Evolutionary conservation across 2,329 filamentous ascomycete species (phyloP).

Genomic region (Fusarium goolgardi): DNA sequence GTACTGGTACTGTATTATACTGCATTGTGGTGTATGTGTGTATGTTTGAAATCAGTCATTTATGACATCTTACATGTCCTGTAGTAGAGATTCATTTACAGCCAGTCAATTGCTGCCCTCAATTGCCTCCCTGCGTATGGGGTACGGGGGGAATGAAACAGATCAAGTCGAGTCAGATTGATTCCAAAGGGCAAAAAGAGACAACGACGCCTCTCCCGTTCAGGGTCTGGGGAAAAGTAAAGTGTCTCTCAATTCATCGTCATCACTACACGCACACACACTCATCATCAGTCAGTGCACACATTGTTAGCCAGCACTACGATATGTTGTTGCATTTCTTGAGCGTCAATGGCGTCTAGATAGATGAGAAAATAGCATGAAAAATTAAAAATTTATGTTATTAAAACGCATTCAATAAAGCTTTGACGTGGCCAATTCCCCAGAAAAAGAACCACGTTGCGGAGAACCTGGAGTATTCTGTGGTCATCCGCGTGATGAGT

Average conservation of each 20-base stretch:
- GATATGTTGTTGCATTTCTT: not conserved
- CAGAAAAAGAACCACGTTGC: slow-evolving; percentile 26
- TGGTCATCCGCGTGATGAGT: slow-evolving; percentile 19
- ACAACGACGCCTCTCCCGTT: slow-evolving; percentile 45
- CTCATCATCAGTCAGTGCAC: not conserved
- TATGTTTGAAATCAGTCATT: slow-evolving; percentile 29
- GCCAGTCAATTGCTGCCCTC: slow-evolving; percentile 12
- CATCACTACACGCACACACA: slow-evolving; percentile 1
- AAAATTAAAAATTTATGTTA: not conserved
- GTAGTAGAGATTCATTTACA: not conserved
- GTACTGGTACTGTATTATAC: not conserved
- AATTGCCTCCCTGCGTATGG: slow-evolving; percentile 17
- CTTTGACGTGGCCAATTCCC: slow-evolving; percentile 23
- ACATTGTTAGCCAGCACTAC: slow-evolving; percentile 12
- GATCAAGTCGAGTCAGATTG: not conserved
- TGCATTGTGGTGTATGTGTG: not conserved
- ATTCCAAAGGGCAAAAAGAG: slow-evolving; percentile 30
- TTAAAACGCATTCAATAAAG: not conserved
- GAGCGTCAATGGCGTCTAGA: slow-evolving; percentile 44
- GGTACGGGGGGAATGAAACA: slow-evolving; percentile 7
- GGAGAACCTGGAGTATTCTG: slow-evolving; percentile 31
- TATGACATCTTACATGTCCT: slow-evolving; percentile 12
- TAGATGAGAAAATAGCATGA: slow-evolving; percentile 19
- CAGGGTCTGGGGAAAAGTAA: slow-evolving; percentile 36
- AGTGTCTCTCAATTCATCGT: not conserved